Percentiles rank a stretch among this genome's conserved stretches.
phyloP scores from a whole-genome alignment of 805 yeast genomes.

The Millerago galiae region DNA sequence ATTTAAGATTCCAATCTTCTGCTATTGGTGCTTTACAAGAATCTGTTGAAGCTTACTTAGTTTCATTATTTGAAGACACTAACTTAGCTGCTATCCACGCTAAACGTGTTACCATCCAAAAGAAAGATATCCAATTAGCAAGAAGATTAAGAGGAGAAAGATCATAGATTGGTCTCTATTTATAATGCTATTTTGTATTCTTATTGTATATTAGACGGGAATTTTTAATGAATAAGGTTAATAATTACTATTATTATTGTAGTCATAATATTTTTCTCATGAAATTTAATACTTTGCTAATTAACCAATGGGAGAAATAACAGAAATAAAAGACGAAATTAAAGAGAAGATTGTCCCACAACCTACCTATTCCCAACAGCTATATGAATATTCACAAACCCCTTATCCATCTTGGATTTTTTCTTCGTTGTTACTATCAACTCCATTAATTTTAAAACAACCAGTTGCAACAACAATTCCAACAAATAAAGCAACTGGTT shows the following conservation, averaged over 20 bases:
- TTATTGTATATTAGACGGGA: constrained; percentile 23
- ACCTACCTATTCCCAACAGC: constrained; percentile 13
- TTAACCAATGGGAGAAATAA: constrained; percentile 18
- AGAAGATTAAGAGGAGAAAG: constrained; percentile 98
- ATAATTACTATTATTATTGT: constrained; percentile 2
- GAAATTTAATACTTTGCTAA: background rate
- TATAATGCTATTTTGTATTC: constrained; percentile 1
- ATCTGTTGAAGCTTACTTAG: constrained; percentile 97
- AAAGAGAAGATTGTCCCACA: constrained; percentile 6
- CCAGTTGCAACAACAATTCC: constrained; percentile 7
- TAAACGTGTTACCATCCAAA: constrained; percentile 97
- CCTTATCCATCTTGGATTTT: constrained; percentile 44
- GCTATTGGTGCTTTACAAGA: constrained; percentile 98
- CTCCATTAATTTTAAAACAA: constrained; percentile 32
- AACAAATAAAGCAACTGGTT: constrained; percentile 5
- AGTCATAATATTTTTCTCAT: background rate
- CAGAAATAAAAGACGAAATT: constrained; percentile 18
- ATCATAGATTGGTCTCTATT: constrained; percentile 41
- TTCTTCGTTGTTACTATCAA: constrained; percentile 29
- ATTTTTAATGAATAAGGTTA: constrained; percentile 7
- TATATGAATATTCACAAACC: constrained; percentile 31
- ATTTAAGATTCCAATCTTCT: constrained; percentile 92
- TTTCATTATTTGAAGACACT: constrained; percentile 94
- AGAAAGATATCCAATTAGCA: constrained; percentile 96
- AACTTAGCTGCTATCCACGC: constrained; percentile 98